Evolutionary conservation across 2,329 filamentous ascomycete species (phyloP), one percentile per base, ranked within the genome.

Genomic region (Elsinoe perseae): DNA sequence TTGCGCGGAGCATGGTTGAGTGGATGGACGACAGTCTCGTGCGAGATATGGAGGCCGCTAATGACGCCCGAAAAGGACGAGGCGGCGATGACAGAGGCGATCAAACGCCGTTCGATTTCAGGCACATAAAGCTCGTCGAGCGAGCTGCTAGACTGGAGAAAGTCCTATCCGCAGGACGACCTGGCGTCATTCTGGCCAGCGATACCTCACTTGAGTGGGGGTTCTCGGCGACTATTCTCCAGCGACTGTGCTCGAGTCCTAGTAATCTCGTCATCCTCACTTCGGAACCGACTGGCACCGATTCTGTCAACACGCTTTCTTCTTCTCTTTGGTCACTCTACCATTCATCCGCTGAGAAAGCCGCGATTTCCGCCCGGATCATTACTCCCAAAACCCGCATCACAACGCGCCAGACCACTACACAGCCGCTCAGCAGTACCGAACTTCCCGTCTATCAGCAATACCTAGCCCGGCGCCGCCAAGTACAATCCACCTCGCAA

Each of bases 21-120:
- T 98, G 93, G 93, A 97, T 98, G 91, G 91, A 97, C 67, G 91
- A 96, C 66, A 86, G 84, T 57, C 95, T 98, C 58, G 86, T 95
- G 40, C 84, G 90, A 56, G 92, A 97, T 61, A 72, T 69, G 60
- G 72, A 69, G 56, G 73, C 73, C 48, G 73, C 69, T 25, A 76
- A 76, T 62, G 69, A 69, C 60, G 55, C 57, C 14, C 65, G 67
- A 48, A 59, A 64, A 43, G 64, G 68, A 48, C 57, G 69, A 61
- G 64, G 64, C 25, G 59, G 63, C 10, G 68, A 68, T 38, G 70
- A 75, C 16, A 80, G 79, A 1, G 64, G 61, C 2, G 74, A 75
- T 23, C 80, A 80, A 1, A 87, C 87, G 0, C 91, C 93, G 0
- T 95, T 98, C 61, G 90, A 95, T 62, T 95, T 97, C 70, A 86